Conservation (phyloP, 805 yeast genomes). For the Hanseniaspora singularis region DNA sequence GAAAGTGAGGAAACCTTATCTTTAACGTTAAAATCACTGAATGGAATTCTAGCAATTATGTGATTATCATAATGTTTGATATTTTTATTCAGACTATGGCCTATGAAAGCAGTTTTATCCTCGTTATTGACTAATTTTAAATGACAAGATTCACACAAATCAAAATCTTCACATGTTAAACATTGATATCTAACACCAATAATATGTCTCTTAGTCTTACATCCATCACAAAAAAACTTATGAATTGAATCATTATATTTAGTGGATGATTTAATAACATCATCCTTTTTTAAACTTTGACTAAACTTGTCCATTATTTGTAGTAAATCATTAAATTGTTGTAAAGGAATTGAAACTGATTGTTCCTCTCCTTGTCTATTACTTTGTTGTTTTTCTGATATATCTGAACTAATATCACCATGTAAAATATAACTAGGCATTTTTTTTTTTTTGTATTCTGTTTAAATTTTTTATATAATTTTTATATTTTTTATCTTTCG, state of each 20-base stretch:
- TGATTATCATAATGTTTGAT: constrained; percentile 7
- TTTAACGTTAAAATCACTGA: background rate
- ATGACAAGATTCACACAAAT: constrained; percentile 35
- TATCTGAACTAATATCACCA: too few relatives aligned
- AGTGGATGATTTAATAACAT: background rate
- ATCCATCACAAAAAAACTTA: background rate
- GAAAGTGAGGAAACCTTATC: background rate
- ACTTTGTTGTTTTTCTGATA: background rate
- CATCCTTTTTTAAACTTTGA: background rate
- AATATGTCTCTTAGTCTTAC: background rate
- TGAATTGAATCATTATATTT: background rate
- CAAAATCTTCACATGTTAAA: constrained; percentile 37
- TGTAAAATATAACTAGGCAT: too few relatives aligned
- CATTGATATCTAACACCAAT: constrained; percentile 39
- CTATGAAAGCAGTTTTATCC: background rate
- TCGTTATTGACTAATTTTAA: background rate
- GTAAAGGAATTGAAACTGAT: constrained; percentile 2
- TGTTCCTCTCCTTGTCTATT: background rate
- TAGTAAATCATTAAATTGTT: background rate
- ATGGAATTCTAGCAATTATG: constrained; percentile 1
- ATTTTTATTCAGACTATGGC: background rate
- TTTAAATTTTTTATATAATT: too few relatives aligned
- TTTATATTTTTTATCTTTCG: too few relatives aligned
- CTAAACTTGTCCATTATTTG: background rate
- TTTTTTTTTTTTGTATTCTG: too few relatives aligned